Conservation (phyloP, 352 stramenopile genomes). For the Phytophthora pisi region DNA sequence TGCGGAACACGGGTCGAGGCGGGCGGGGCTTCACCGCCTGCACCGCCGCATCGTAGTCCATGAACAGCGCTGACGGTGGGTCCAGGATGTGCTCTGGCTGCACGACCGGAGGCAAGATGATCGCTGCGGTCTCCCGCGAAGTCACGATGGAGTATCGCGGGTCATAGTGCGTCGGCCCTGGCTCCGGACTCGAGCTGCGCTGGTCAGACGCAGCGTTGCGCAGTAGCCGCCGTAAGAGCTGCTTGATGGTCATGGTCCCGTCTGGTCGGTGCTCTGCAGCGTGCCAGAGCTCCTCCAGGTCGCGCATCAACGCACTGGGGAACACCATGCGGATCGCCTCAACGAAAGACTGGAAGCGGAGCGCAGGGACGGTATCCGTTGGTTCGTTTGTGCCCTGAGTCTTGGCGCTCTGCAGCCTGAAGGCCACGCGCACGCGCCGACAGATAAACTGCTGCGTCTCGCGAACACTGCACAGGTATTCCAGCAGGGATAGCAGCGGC, state of each 20-base stretch:
- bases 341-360: slow-evolving; percentile 45
- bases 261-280: slow-evolving; percentile 28
- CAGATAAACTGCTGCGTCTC: slow-evolving; percentile 66
- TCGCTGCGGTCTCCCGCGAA: slow-evolving; percentile 37
- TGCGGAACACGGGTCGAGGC: slow-evolving; percentile 53
- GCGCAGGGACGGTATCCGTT: slow-evolving; percentile 2
- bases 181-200: slow-evolving; percentile 61
- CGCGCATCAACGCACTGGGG: slow-evolving; percentile 48
- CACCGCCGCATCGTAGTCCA: slow-evolving; percentile 70
- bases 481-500: slow-evolving; percentile 51
- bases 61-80: slow-evolving; percentile 63
- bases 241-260: slow-evolving; percentile 29
- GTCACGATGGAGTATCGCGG: slow-evolving; percentile 55
- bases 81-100: slow-evolving; percentile 37
- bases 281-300: slow-evolving; percentile 67
- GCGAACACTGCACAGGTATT: slow-evolving; percentile 50
- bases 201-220: slow-evolving; percentile 18
- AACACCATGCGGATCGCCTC: slow-evolving; percentile 60
- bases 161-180: slow-evolving; percentile 71
- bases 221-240: slow-evolving; percentile 26
- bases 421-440: slow-evolving; percentile 58
- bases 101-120: slow-evolving; percentile 58
- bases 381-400: background rate
- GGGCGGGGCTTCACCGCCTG: slow-evolving; percentile 62
- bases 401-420: slow-evolving; percentile 39